Percentiles rank a stretch among this genome's conserved stretches.
phyloP scores from a whole-genome alignment of 2,329 filamentous ascomycete species.

The Diaporthe sp. region DNA sequence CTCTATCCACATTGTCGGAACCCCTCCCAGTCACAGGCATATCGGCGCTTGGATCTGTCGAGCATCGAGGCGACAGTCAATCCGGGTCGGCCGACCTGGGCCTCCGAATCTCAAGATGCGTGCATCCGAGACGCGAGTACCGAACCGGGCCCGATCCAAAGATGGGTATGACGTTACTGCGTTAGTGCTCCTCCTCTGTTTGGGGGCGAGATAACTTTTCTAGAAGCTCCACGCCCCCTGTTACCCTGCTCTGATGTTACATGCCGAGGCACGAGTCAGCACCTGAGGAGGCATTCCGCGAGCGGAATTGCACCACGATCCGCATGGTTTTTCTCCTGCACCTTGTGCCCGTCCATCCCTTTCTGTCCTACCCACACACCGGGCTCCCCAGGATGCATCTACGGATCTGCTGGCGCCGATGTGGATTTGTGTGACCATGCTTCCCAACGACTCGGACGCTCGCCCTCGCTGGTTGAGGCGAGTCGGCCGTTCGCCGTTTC shows the following conservation, averaged over 20 bases:
- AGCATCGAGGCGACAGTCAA: not conserved
- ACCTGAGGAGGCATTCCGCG: not conserved
- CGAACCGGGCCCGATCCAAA: not conserved
- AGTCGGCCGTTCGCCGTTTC: not conserved
- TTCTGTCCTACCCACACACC: not conserved
- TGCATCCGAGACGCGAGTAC: constrained; percentile 17
- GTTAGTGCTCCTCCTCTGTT: not conserved
- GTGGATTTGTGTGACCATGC: not conserved
- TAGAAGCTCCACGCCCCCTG: constrained; percentile 6
- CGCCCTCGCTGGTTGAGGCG: constrained; percentile 10
- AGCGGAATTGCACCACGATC: not conserved
- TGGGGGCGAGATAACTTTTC: constrained; percentile 8
- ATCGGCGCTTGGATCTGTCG: not conserved
- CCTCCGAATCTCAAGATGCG: not conserved
- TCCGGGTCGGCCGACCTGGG: not conserved
- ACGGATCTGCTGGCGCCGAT: not conserved
- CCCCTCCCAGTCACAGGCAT: not conserved
- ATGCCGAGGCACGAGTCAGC: constrained; percentile 23
- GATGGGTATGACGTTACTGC: not conserved
- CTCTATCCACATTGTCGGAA: not conserved
- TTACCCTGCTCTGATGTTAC: not conserved
- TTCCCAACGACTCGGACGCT: not conserved
- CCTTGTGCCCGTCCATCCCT: not conserved
- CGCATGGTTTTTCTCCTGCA: not conserved
- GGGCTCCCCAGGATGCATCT: not conserved